Evolutionary conservation across 768 basidiomycete species (phyloP).

Genomic region (Leccinellum luteum): DNA sequence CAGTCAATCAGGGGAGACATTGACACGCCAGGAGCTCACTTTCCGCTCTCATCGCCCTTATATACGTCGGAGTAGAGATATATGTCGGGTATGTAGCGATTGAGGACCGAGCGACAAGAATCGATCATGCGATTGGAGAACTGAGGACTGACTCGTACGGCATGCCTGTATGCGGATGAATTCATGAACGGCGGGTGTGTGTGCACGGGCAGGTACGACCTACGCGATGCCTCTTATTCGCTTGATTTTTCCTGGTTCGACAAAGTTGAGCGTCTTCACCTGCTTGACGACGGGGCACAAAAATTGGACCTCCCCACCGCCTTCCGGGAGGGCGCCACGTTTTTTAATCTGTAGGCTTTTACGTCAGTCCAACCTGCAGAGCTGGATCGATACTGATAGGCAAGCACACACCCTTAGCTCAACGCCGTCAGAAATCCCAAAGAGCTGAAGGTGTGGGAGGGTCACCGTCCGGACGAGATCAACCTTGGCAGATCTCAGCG

Average conservation of each 20-base stretch:
- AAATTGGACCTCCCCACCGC: constrained; percentile 93
- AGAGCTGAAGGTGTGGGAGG: constrained; percentile 84
- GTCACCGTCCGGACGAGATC: constrained; percentile 90
- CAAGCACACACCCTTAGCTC: constrained; percentile 69
- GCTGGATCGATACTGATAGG: neutral
- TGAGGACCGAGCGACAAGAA: constrained; percentile 85
- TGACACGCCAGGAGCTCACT: constrained; percentile 51
- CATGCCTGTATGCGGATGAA: constrained; percentile 58
- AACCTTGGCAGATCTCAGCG: constrained; percentile 46
- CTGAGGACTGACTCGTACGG: constrained; percentile 94
- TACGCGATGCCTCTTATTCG: constrained; percentile 95
- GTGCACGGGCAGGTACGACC: constrained; percentile 32
- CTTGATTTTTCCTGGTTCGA: constrained; percentile 88
- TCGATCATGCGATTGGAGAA: constrained; percentile 99
- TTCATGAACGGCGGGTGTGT: neutral
- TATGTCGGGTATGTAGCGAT: constrained; percentile 96
- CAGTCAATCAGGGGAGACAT: neutral
- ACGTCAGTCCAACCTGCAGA: neutral
- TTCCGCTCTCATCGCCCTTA: constrained; percentile 96
- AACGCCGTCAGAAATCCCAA: constrained; percentile 86
- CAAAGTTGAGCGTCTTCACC: constrained; percentile 89
- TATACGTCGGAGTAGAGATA: constrained; percentile 99
- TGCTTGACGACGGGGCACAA: constrained; percentile 90
- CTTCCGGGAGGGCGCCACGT: constrained; percentile 86
- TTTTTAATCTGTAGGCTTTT: constrained; percentile 72